These are phyloP conservation scores for Penicillium cosmopolitanum DNA, from an alignment of 495 filamentous ascomycete genomes.

Conservation along the genomic window DNA sequence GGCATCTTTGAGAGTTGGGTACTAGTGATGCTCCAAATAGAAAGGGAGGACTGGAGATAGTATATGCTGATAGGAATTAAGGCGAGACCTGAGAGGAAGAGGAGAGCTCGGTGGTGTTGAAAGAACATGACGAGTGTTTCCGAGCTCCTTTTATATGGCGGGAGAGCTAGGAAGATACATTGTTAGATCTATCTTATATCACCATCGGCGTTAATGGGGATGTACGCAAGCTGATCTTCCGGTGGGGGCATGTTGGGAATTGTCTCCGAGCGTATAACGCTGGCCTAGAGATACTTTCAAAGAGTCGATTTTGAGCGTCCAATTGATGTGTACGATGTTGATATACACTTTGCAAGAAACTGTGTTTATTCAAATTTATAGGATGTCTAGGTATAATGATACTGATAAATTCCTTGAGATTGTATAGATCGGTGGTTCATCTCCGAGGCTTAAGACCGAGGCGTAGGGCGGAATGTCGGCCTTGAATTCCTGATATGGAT, in stretches of 20 bases:
- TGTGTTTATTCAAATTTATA: not conserved
- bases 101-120: not conserved
- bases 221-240: conserved; percentile 1
- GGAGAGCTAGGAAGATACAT: too few species aligned
- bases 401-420: not conserved
- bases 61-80: conserved; percentile 9
- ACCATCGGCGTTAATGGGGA: not conserved
- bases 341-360: not conserved
- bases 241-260: not conserved
- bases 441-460: not conserved
- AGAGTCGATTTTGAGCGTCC: not conserved
- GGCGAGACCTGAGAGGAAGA: conserved; percentile 4
- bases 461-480: conserved; percentile 6
- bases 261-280: not conserved
- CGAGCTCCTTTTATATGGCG: too few species aligned
- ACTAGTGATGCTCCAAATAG: not conserved
- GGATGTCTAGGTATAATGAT: not conserved
- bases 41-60: conserved; percentile 1
- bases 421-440: conserved; percentile 4
- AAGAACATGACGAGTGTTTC: too few species aligned
- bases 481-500: not conserved
- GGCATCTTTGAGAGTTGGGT: not conserved
- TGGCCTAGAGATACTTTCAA: not conserved
- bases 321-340: not conserved
- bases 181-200: not conserved